phyloP scores from a whole-genome alignment of 2,329 filamentous ascomycete genomes.

The Alternaria sp. region DNA sequence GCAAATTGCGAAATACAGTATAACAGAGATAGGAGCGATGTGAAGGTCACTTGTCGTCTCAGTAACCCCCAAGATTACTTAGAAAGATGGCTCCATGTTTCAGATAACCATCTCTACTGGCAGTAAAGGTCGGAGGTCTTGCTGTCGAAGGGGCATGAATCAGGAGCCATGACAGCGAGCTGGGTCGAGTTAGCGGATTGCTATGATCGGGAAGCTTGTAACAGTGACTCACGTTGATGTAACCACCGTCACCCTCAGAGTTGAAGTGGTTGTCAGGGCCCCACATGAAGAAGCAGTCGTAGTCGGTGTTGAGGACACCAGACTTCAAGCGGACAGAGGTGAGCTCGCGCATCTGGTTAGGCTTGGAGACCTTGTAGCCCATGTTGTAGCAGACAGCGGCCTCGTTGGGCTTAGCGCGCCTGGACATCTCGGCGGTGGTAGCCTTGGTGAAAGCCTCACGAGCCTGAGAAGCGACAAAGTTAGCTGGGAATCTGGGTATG shows the following conservation, averaged over 20 bases:
- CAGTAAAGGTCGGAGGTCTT: constrained; percentile 1
- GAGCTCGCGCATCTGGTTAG: constrained; percentile 3
- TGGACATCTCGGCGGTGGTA: background rate
- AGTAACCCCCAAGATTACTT: background rate
- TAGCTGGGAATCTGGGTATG: background rate
- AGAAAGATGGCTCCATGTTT: background rate
- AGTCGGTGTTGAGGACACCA: constrained; percentile 2
- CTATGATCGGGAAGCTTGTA: background rate
- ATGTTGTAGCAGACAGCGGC: constrained; percentile 5
- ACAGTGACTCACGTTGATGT: constrained; percentile 1
- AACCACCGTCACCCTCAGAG: constrained; percentile 1
- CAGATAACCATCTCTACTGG: background rate
- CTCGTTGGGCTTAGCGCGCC: background rate
- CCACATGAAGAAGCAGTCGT: constrained; percentile 3
- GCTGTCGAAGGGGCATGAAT: background rate
- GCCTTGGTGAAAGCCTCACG: constrained; percentile 1
- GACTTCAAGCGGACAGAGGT: constrained; percentile 3
- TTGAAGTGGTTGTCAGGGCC: constrained; percentile 2
- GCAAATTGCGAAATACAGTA: background rate
- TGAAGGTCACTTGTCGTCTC: background rate
- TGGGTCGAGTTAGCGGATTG: background rate
- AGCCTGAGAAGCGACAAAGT: background rate
- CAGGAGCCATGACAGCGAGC: background rate
- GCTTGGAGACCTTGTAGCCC: constrained; percentile 1
- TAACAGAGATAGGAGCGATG: background rate